Percentiles rank a stretch among this genome's conserved stretches.
These are phyloP conservation scores for Trichoderma asperelloides DNA, from an alignment of 495 filamentous ascomycete species.

Conservation along the genomic window DNA sequence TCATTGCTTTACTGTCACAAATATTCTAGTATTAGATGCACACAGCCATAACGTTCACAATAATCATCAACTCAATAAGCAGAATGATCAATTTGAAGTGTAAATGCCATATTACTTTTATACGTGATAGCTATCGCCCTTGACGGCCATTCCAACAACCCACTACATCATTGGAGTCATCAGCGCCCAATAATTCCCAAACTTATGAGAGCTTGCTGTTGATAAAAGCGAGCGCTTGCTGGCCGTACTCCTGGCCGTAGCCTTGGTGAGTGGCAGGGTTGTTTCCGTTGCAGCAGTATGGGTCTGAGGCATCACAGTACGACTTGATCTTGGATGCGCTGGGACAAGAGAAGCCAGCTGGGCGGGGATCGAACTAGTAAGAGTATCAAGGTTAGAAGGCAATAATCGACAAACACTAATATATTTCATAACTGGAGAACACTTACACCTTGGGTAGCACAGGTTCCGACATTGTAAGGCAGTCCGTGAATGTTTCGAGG, in stretches of 20 bases:
- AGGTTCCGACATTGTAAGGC: constrained; percentile 54
- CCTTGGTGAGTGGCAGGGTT: constrained; percentile 49
- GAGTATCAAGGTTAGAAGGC: not conserved
- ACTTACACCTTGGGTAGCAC: constrained; percentile 45
- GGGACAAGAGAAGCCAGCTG: constrained; percentile 47
- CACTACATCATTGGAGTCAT: too few species aligned
- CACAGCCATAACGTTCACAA: too few species aligned
- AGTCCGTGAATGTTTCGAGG: constrained; percentile 44
- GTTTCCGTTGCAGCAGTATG: constrained; percentile 59
- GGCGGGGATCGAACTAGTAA: constrained; percentile 46
- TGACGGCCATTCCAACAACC: too few species aligned
- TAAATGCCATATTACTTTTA: too few species aligned
- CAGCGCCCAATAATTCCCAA: not conserved
- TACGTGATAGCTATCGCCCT: too few species aligned
- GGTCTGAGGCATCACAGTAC: constrained; percentile 56
- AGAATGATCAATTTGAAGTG: too few species aligned
- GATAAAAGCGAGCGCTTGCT: constrained; percentile 29
- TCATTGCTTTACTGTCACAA: too few species aligned
- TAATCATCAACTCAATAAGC: too few species aligned
- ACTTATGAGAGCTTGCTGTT: constrained; percentile 9
- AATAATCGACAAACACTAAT: not conserved
- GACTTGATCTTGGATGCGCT: constrained; percentile 47
- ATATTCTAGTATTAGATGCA: too few species aligned
- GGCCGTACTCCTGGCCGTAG: constrained; percentile 45
- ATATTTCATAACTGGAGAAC: not conserved